Conservation (phyloP, 495 filamentous ascomycete species). For the Aspergillus coremiiformis region DNA sequence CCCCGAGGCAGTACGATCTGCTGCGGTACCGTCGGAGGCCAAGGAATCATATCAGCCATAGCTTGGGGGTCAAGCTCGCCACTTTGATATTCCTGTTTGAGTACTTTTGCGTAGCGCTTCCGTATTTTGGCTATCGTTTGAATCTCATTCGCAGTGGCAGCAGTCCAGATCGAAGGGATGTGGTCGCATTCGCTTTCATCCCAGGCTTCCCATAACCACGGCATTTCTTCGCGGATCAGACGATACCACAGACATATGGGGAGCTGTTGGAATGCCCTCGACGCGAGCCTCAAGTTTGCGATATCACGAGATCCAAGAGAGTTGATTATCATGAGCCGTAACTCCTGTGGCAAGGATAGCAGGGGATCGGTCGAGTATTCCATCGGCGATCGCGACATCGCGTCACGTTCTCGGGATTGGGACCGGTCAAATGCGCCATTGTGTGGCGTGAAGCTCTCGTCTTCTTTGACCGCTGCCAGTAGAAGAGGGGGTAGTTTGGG, state of each 20-base stretch:
- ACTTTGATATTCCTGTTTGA: not conserved
- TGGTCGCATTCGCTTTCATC: conserved; percentile 6
- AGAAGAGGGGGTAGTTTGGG: conserved; percentile 11
- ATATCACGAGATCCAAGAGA: conserved; percentile 18
- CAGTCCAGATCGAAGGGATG: conserved; percentile 10
- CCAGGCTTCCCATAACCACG: conserved; percentile 28
- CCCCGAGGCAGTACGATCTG: conserved; percentile 6
- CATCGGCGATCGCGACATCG: not conserved
- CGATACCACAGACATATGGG: conserved; percentile 20
- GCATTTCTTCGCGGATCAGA: conserved; percentile 24
- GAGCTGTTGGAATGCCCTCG: conserved; percentile 17
- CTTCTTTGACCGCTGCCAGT: not conserved
- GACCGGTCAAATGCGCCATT: not conserved
- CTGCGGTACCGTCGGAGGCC: not conserved
- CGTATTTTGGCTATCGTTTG: not conserved
- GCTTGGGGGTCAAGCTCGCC: not conserved
- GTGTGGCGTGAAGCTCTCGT: not conserved
- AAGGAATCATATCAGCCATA: not conserved
- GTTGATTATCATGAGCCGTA: conserved; percentile 12
- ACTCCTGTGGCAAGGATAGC: conserved; percentile 16
- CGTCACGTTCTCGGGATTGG: not conserved
- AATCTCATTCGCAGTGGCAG: conserved; percentile 9
- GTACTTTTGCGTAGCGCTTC: not conserved
- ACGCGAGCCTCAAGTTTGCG: conserved; percentile 12
- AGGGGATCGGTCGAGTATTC: conserved; percentile 10